Evolutionary conservation across 768 basidiomycete species (phyloP), one percentile per base, ranked within the genome.

Genomic region (Russula olivacea): DNA sequence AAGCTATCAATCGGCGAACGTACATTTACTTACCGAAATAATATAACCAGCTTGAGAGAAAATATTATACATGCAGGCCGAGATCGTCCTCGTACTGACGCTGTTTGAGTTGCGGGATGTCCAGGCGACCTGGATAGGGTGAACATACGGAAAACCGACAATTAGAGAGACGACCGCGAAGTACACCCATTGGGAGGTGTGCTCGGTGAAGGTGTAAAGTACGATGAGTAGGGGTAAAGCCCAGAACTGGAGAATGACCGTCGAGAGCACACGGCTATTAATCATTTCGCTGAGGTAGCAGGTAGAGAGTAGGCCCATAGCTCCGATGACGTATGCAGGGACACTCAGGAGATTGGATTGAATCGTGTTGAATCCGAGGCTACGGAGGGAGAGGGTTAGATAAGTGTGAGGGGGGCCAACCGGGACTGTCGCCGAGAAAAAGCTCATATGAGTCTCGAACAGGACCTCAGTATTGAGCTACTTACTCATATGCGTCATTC

Each of bases 271-370:
- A 5, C 85, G 79, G 65, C 81, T 83, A 69, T 87, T 78, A 68
- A 85, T 71, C 34, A 76, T 74, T 69, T 86, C 83, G 66, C 81
- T 80, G 45, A 83, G 70, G 68, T 79, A 83, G 17, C 69, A 65
- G 38, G 78, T 73, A 72, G 72, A 40, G 21, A 84, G 75, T 66
- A 81, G 77, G 25, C 67, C 68, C 23, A 78, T 61, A 65, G 80
- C 74, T n/a, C 83, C 83, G 17, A 82, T 68, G 8, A 84, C 75
- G 9, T 77, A 78, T 1, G 82, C 82, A 0, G 87, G 87, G 40
- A 88, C 80, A 52, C 78, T 78, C 28, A 88, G 77, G 25, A 88
- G 76, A 67, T 85, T 88, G 12, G 85, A 79, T 66, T 84, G 72
- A 1, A 81, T 83, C 0, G 86, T 88, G 53, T 40, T 40, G 53